Evolutionary conservation across 495 filamentous ascomycete species (phyloP).

Genomic region (Parachaetomium inaequale): DNA sequence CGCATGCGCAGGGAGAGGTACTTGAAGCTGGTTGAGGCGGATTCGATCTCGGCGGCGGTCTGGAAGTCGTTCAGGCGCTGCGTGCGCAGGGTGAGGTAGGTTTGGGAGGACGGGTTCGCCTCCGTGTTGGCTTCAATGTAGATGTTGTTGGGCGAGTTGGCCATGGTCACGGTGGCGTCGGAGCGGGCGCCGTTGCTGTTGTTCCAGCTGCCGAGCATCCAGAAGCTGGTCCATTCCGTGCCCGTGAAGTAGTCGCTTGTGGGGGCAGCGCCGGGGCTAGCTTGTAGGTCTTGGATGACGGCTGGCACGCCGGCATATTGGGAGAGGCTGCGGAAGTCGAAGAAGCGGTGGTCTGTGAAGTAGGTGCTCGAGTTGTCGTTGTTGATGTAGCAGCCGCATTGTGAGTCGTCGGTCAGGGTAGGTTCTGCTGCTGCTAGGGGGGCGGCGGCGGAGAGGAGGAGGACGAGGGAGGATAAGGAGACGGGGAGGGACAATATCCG

Average conservation of each 20-base stretch:
- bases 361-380: slow-evolving; percentile 49
- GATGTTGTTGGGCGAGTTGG: slow-evolving; percentile 63
- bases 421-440: slow-evolving; percentile 20
- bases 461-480: slow-evolving; percentile 21
- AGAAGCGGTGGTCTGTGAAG: slow-evolving; percentile 63
- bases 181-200: slow-evolving; percentile 34
- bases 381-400: slow-evolving; percentile 49
- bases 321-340: slow-evolving; percentile 59
- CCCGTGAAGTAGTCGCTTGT: slow-evolving; percentile 43
- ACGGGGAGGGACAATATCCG: slow-evolving; percentile 12
- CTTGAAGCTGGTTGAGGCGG: slow-evolving; percentile 49
- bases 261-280: slow-evolving; percentile 31
- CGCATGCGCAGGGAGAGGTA: slow-evolving; percentile 62
- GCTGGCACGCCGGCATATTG: slow-evolving; percentile 38
- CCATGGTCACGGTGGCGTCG: slow-evolving; percentile 50
- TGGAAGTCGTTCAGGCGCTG: slow-evolving; percentile 53
- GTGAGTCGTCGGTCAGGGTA: slow-evolving; percentile 29
- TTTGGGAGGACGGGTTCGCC: slow-evolving; percentile 35
- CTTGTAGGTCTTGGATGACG: slow-evolving; percentile 30
- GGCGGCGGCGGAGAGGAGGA: slow-evolving; percentile 21
- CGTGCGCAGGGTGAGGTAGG: slow-evolving; percentile 62
- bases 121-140: slow-evolving; percentile 53
- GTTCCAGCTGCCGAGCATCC: slow-evolving; percentile 60
- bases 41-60: slow-evolving; percentile 63
- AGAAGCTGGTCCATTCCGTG: slow-evolving; percentile 46